Conservation (phyloP, 2,329 filamentous ascomycete genomes). For the Xylaria arbuscula region DNA sequence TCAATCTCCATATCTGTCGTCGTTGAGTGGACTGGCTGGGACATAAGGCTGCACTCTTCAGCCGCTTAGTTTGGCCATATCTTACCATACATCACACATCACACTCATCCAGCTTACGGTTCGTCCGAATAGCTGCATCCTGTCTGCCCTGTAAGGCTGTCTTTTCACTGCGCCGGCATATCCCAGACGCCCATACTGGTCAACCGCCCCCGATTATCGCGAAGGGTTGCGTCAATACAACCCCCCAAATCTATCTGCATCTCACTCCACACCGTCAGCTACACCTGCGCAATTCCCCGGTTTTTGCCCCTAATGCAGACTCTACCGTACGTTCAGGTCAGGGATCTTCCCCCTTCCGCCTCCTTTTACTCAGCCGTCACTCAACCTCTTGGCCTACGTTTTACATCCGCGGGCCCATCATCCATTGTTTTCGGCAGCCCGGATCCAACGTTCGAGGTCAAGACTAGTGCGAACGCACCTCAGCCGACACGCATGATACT, state of each 20-base stretch:
- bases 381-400: conserved; percentile 81
- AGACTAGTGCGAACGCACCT: conserved; percentile 54
- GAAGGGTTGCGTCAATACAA: conserved; percentile 18
- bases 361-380: conserved; percentile 86
- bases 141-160: conserved; percentile 38
- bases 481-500: conserved; percentile 69
- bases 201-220: conserved; percentile 10
- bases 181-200: conserved; percentile 20
- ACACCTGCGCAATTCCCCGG: conserved; percentile 28
- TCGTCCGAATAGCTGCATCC: conserved; percentile 40
- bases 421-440: conserved; percentile 58
- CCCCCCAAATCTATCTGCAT: conserved; percentile 13
- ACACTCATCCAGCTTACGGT: conserved; percentile 20
- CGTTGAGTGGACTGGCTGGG: background rate
- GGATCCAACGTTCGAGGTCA: conserved; percentile 59
- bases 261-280: background rate
- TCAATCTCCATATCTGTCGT: background rate
- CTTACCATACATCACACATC: conserved; percentile 17
- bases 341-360: conserved; percentile 79
- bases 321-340: conserved; percentile 71
- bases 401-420: conserved; percentile 60
- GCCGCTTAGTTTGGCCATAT: conserved; percentile 11
- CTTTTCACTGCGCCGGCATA: conserved; percentile 17
- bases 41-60: background rate
- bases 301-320: conserved; percentile 47